Base-by-base conservation (phyloP, 2,329 filamentous ascomycete species). In the Ceratocystis huliohia region DNA sequence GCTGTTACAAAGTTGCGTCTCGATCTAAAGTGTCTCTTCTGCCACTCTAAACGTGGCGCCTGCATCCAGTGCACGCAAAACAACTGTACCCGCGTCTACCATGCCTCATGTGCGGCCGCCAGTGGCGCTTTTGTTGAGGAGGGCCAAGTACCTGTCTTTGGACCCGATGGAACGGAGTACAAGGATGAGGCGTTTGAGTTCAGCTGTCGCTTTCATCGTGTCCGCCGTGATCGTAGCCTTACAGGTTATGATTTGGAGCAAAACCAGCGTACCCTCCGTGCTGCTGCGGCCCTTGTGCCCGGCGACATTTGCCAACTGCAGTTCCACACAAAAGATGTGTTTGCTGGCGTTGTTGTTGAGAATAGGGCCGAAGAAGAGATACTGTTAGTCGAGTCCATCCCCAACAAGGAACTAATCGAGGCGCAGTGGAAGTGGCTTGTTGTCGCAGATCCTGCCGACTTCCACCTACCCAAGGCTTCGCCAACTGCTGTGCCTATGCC, bases 1-100 rank as follows among this genome's bases (percentile, higher is more conserved):
- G 84, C 84, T 68, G 91, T 97, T 70, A 86, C 89, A 73, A 93
- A 94, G 74, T 90, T 89, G 66, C 88, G 93, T 22, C 78, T 96
- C 70, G 91, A 95, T 30, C 85, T 97, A 70, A 96, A 96, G 75
- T 99, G 94, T 75, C 85, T 96, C 69, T 96, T 90, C 77, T 99
- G 94, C 74, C 89, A 92, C 44, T 95, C 91, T 41, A 95, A 94
- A 75, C 89, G 88, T 67, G 94, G 94, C n/a, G 91, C 91, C 17
- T 96, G 93, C 76, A 95, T 99, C 77, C 93, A 97, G 75, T 99
- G 94, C 76, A 95, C 91, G 0, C 88, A 91, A 71, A 93, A 92
- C 78, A 97, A 96, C 74, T 99, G 94, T 72, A 88, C 90, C 3
- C 82, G 94, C 69, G 88, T 93, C 7, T 99, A 96, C 76, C 94